These are phyloP conservation scores for Endocarpon pusillum DNA, from an alignment of 495 filamentous ascomycete species.

Conservation along the genomic window DNA sequence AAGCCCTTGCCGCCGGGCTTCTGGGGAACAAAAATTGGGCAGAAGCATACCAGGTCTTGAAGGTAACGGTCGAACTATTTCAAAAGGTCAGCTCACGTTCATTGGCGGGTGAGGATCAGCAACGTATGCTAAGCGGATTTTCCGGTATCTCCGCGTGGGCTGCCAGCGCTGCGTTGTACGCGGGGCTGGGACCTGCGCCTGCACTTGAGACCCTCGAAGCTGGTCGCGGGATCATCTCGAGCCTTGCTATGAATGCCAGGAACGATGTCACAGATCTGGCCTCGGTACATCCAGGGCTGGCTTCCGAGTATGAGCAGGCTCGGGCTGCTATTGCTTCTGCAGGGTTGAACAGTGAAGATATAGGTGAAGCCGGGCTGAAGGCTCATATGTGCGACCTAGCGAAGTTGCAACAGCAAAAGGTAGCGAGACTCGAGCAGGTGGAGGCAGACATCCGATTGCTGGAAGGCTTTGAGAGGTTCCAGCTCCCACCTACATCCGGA, in stretches of 20 bases:
- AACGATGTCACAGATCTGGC: slow-evolving; percentile 8
- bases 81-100: slow-evolving; percentile 7
- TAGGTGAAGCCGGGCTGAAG: no score
- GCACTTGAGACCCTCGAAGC: slow-evolving; percentile 13
- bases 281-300: slow-evolving; percentile 4
- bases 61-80: slow-evolving; percentile 7
- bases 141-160: slow-evolving; percentile 10
- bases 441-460: slow-evolving; percentile 1
- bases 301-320: not conserved
- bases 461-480: slow-evolving; percentile 4
- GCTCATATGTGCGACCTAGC: no score
- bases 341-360: no score
- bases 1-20: no score
- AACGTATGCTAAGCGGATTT: slow-evolving; percentile 7
- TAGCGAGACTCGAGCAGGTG: slow-evolving; percentile 2
- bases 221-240: slow-evolving; percentile 14
- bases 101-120: slow-evolving; percentile 7
- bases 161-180: slow-evolving; percentile 9
- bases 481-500: not conserved
- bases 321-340: no score
- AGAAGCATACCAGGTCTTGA: no score
- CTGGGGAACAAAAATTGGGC: no score
- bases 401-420: not conserved
- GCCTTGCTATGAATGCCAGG: slow-evolving; percentile 10
- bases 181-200: slow-evolving; percentile 4